Conservation (phyloP, 139 green algal species). For the Mychonastes homosphaera region DNA sequence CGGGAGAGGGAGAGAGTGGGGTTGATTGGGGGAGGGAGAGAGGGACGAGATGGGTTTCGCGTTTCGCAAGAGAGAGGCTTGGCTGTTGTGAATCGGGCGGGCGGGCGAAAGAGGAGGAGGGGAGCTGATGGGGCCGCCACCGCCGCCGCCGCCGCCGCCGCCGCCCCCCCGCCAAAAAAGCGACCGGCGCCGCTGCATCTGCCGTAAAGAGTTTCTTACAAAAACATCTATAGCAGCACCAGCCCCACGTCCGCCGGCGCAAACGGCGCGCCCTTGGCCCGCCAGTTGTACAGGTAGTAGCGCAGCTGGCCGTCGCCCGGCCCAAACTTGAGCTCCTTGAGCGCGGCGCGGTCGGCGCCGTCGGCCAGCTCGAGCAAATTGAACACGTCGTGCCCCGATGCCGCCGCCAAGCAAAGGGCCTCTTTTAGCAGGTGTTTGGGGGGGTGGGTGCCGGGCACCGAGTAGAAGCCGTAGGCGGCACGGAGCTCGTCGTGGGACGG, state of each 20-base stretch:
- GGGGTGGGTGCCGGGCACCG: slow-evolving; percentile 15
- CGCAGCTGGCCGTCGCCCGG: slow-evolving; percentile 91
- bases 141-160: too few relatives aligned
- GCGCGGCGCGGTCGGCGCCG: slow-evolving; percentile 50
- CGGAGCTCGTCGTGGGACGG: slow-evolving; percentile 63
- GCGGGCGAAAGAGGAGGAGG: too few relatives aligned
- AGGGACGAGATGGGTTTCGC: too few relatives aligned
- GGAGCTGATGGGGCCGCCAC: too few relatives aligned
- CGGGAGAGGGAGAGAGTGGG: too few relatives aligned
- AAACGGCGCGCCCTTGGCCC: slow-evolving; percentile 37
- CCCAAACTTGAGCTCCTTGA: slow-evolving; percentile 94
- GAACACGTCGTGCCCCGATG: slow-evolving; percentile 90
- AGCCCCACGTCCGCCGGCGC: slow-evolving; percentile 70
- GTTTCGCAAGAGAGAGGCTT: too few relatives aligned
- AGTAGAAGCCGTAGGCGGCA: slow-evolving; percentile 97
- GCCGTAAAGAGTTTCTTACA: too few relatives aligned
- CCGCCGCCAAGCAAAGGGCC: slow-evolving; percentile 66
- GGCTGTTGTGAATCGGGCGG: too few relatives aligned
- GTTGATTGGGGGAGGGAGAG: too few relatives aligned
- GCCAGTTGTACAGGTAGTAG: slow-evolving; percentile 99
- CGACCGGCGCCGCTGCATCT: too few relatives aligned
- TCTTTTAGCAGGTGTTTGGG: slow-evolving; percentile 59
- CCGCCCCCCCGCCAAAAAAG: too few relatives aligned
- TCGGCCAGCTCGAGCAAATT: slow-evolving; percentile 92
- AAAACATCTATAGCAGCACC: slow-evolving; percentile 83